Evolutionary conservation across 768 basidiomycete species (phyloP).

Genomic region (Suillus sp.): DNA sequence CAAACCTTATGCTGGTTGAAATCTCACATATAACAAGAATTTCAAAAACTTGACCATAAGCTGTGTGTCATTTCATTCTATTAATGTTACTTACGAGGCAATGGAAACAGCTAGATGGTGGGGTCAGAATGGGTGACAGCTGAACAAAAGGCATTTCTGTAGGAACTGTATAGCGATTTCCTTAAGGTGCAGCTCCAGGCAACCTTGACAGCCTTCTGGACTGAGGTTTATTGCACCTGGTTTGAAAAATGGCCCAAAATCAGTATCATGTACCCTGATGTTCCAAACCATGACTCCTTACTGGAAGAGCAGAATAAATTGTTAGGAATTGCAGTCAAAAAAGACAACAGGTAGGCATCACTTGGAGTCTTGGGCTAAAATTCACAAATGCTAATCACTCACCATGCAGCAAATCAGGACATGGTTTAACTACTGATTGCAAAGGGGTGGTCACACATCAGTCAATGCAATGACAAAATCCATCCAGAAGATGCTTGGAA

Average conservation of each 20-base stretch:
- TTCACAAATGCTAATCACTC: not conserved
- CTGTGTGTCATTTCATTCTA: not conserved
- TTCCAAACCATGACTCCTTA: not conserved
- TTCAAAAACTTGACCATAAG: not conserved
- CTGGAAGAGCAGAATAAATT: not conserved
- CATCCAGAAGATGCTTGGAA: not conserved
- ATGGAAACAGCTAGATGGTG: not conserved
- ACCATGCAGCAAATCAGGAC: not conserved
- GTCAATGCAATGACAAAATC: not conserved
- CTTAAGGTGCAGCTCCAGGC: not conserved
- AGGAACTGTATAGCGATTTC: not conserved
- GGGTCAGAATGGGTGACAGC: not conserved
- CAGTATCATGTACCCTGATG: not conserved
- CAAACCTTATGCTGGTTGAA: not conserved
- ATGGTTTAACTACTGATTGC: not conserved
- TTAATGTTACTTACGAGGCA: not conserved
- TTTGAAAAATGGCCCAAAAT: not conserved
- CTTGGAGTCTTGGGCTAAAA: not conserved
- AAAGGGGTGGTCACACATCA: not conserved
- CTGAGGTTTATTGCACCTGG: not conserved
- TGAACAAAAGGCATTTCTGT: not conserved
- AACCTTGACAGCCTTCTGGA: not conserved
- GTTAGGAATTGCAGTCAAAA: not conserved
- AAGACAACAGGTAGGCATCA: not conserved
- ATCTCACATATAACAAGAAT: not conserved